phyloP scores from a whole-genome alignment of 495 filamentous ascomycete genomes.

The Aspergillus sclerotioniger region DNA sequence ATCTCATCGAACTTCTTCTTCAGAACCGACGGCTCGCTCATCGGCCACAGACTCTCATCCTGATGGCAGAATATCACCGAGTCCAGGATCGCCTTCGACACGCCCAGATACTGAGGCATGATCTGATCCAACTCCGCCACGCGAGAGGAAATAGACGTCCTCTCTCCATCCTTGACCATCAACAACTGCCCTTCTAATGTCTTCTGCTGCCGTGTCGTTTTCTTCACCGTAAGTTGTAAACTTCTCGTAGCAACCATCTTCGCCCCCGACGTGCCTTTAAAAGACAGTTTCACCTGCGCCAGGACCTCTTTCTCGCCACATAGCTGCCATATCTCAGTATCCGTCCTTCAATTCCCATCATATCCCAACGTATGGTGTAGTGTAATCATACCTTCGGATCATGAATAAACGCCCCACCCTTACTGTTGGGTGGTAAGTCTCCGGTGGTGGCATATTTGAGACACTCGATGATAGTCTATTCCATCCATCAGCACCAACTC shows the following conservation, averaged over 20 bases:
- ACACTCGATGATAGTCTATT: slow-evolving; percentile 92
- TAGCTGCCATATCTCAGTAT: slow-evolving; percentile 47
- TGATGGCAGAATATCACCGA: slow-evolving; percentile 98
- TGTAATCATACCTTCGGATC: slow-evolving; percentile 71
- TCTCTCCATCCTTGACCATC: slow-evolving; percentile 77
- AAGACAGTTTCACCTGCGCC: slow-evolving; percentile 87
- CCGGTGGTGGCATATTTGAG: slow-evolving; percentile 98
- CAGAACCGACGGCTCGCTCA: slow-evolving; percentile 80
- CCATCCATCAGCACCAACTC: not conserved
- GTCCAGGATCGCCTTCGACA: slow-evolving; percentile 85
- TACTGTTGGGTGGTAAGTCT: slow-evolving; percentile 89
- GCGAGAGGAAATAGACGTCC: slow-evolving; percentile 69
- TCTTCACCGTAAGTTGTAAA: slow-evolving; percentile 83
- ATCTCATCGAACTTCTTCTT: slow-evolving; percentile 98
- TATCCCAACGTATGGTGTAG: not conserved
- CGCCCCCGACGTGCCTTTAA: slow-evolving; percentile 69
- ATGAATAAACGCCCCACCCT: slow-evolving; percentile 92
- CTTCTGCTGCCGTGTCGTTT: slow-evolving; percentile 67
- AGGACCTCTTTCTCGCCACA: slow-evolving; percentile 86
- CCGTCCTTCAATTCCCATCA: not conserved
- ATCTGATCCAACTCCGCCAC: slow-evolving; percentile 77
- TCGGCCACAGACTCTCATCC: slow-evolving; percentile 95
- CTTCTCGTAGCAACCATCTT: slow-evolving; percentile 79
- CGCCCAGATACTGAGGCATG: slow-evolving; percentile 84
- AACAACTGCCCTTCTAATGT: slow-evolving; percentile 76